Conservation (phyloP, 805 yeast species). For the Candida boidinii region DNA sequence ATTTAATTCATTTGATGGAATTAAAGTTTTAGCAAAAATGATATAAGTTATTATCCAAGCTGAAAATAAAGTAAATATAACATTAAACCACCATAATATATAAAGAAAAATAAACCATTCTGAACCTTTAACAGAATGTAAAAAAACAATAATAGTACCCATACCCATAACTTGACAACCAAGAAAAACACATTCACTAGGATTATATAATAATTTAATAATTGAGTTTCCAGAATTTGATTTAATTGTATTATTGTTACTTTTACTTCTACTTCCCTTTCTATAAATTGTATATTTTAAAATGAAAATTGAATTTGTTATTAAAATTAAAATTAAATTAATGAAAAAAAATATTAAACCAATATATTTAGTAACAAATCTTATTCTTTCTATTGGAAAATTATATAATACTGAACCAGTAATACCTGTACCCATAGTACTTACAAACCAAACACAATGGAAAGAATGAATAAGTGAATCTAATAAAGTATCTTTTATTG, state of each 20-base stretch:
- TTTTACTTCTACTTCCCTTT: not conserved
- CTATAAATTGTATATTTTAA: conserved; percentile 30
- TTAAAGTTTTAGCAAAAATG: conserved; percentile 27
- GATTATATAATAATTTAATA: conserved; percentile 26
- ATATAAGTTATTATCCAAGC: conserved; percentile 56
- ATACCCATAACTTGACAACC: conserved; percentile 82
- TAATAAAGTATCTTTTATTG: conserved; percentile 1
- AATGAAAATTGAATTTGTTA: conserved; percentile 32
- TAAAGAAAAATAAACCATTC: conserved; percentile 43
- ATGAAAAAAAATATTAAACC: conserved; percentile 59
- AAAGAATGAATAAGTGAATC: conserved; percentile 18
- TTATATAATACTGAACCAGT: conserved; percentile 48
- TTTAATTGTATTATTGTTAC: no score
- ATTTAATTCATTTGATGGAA: conserved; percentile 34
- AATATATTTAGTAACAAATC: conserved; percentile 22
- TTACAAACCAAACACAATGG: conserved; percentile 56
- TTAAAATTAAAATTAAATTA: conserved; percentile 39
- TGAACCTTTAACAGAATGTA: conserved; percentile 32
- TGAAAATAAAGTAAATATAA: conserved; percentile 41
- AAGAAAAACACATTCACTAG: conserved; percentile 49
- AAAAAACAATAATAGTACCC: conserved; percentile 53
- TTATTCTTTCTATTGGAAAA: conserved; percentile 53
- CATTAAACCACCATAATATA: conserved; percentile 70
- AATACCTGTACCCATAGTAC: conserved; percentile 85
- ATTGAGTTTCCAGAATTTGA: conserved; percentile 12